Conservation (phyloP, 306 rosid genomes). For the Citrullus colocynthis region DNA sequence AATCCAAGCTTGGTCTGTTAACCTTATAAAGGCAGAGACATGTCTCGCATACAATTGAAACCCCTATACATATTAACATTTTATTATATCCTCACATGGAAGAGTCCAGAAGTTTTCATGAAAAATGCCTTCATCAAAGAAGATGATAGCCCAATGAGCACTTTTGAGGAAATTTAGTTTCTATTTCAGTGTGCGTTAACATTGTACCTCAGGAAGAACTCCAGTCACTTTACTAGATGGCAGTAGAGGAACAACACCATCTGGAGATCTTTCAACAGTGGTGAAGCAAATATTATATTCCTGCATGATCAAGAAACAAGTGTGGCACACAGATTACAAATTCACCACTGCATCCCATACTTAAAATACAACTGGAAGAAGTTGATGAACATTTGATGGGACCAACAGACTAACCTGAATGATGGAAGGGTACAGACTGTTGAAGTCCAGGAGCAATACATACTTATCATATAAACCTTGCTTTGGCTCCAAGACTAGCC, state of each 20-base stretch:
- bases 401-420: conserved; percentile 54
- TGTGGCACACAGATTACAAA: conserved; percentile 4
- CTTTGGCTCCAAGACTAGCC: conserved; percentile 95
- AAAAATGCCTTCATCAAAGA: not conserved
- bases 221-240: conserved; percentile 63
- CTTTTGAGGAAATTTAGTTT: not conserved
- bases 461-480: conserved; percentile 91
- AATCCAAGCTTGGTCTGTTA: not conserved
- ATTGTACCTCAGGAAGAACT: conserved; percentile 85
- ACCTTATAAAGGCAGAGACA: not conserved
- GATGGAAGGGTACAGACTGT: conserved; percentile 96
- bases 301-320: conserved; percentile 28
- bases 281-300: conserved; percentile 96
- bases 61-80: not conserved
- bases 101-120: not conserved
- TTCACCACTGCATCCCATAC: not conserved
- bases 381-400: conserved; percentile 2
- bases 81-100: not conserved
- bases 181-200: not conserved
- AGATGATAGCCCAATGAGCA: not conserved
- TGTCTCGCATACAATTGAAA: not conserved
- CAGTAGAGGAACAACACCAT: conserved; percentile 54
- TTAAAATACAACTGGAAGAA: not conserved
- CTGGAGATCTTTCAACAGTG: conserved; percentile 68
- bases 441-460: conserved; percentile 85